A percentile compares a stretch with the other conserved stretches of the same genome.
Conservation (phyloP, 371 early-diverging fungal genomes). For the Rhizomucor miehei region DNA sequence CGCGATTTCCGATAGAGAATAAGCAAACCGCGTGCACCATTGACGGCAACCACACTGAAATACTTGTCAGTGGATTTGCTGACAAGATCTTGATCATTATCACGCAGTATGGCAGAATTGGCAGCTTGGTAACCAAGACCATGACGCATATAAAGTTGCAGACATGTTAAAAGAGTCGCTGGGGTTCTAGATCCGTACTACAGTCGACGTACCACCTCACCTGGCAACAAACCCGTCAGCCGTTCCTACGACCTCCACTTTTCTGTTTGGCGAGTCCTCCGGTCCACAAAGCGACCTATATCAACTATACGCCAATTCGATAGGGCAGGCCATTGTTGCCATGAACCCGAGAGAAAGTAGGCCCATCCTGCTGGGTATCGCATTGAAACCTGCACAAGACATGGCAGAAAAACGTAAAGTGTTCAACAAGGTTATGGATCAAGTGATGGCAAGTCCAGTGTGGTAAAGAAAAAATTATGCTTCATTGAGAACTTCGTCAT, state of each 20-base stretch:
- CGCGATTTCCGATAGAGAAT: slow-evolving; percentile 52
- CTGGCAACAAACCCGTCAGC: slow-evolving; percentile 42
- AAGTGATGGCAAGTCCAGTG: slow-evolving; percentile 33
- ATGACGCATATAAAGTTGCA: background rate
- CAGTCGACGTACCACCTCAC: slow-evolving; percentile 41
- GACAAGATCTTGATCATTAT: slow-evolving; percentile 67
- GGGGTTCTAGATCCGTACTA: slow-evolving; percentile 41
- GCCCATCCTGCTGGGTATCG: slow-evolving; percentile 61
- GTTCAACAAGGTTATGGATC: slow-evolving; percentile 37
- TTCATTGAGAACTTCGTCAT: slow-evolving; percentile 7
- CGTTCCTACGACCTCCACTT: slow-evolving; percentile 45
- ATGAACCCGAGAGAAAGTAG: slow-evolving; percentile 63
- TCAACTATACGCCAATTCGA: slow-evolving; percentile 61
- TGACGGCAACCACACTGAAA: slow-evolving; percentile 62
- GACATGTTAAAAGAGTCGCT: too few species aligned
- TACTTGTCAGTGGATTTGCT: slow-evolving; percentile 54
- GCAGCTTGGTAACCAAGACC: slow-evolving; percentile 49
- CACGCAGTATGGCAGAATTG: slow-evolving; percentile 63
- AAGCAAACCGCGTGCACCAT: slow-evolving; percentile 54
- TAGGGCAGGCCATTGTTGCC: slow-evolving; percentile 57
- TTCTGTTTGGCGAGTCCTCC: slow-evolving; percentile 51
- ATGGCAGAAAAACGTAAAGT: slow-evolving; percentile 26
- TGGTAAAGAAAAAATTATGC: slow-evolving; percentile 18
- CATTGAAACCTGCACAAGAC: slow-evolving; percentile 47
- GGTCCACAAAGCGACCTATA: slow-evolving; percentile 59